A percentile compares a stretch with the other conserved stretches of the same genome.
Conservation (phyloP, 768 basidiomycete genomes). For the Austroboletus eburneus region DNA sequence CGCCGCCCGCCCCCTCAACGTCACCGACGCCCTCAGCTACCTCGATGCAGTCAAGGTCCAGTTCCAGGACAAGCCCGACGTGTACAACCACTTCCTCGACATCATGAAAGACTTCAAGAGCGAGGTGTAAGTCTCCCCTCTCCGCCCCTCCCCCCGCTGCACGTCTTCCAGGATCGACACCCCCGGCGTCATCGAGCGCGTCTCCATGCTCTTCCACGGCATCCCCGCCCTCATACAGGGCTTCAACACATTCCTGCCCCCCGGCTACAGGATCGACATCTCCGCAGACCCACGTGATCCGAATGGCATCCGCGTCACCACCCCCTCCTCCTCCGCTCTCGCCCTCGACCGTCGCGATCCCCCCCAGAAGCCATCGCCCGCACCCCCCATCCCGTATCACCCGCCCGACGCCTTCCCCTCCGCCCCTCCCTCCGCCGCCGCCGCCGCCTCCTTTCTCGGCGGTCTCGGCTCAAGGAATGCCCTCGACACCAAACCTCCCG, state of each 20-base stretch:
- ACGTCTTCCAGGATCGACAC: constrained; percentile 77
- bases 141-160: background rate
- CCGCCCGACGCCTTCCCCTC: constrained; percentile 47
- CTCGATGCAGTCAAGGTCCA: constrained; percentile 92
- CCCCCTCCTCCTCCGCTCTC: constrained; percentile 67
- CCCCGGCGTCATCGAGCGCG: constrained; percentile 93
- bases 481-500: constrained; percentile 49
- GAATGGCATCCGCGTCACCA: constrained; percentile 77
- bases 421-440: constrained; percentile 45
- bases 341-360: constrained; percentile 48
- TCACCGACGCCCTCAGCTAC: constrained; percentile 90
- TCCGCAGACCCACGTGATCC: constrained; percentile 66
- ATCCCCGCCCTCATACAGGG: constrained; percentile 90
- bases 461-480: constrained; percentile 49
- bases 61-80: constrained; percentile 86
- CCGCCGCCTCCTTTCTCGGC: constrained; percentile 64
- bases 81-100: constrained; percentile 91
- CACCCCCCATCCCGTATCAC: constrained; percentile 33
- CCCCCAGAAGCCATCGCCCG: constrained; percentile 30
- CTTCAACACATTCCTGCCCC: constrained; percentile 95
- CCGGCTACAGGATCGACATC: constrained; percentile 90
- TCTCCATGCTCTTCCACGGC: constrained; percentile 88
- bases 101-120: constrained; percentile 99
- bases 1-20: constrained; percentile 66
- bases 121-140: constrained; percentile 61